Evolutionary conservation across 371 early-diverging fungal genomes (phyloP), one percentile per base, ranked within the genome.

Genomic region (Catenaria anguillulae): DNA sequence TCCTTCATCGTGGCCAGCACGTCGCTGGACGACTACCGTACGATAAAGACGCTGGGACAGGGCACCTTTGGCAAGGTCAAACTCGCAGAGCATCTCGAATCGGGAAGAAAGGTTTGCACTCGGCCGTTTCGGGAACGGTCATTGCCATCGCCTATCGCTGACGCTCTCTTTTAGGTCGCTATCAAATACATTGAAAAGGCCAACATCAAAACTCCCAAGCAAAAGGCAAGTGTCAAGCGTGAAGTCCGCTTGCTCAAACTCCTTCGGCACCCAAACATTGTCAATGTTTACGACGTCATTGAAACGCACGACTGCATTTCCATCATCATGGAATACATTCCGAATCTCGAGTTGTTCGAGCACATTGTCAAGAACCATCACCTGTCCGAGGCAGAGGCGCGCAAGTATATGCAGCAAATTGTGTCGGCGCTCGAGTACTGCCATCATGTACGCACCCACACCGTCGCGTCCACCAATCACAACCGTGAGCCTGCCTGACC

Each of bases 11-110:
- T 13, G 31, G 24, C 52, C 2, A 10, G 12, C 29, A 50, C 52
- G 29, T 29, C 26, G 8, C 26, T 50, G 6, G 31, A 50, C 31
- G 66, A 69, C 23, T 74, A 69, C 66, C 45, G 70, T 62, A n/a
- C 78, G 63, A 66, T 82, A 29, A 71, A 77, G 48, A 79, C 79
- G 26, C 69, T 92, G 42, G 92, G 90, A 10, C 81, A 83, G 64
- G 92, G 92, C 10, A 89, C 86, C 40, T 89, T 86, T 73, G 87
- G 88, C 55, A 86, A 88, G 67, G 92, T 92, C 12, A 83, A 87
- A 60, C 68, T 88, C 34, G 88, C 82, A 23, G 72, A 82, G 66
- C 74, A 87, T 68, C 64, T 69, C 54, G 55, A 64, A 8, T 81
- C 79, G 24, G 77, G 78, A 21, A 76, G 68, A 63, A 64, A 63